Base-by-base conservation (phyloP, 352 stramenopile species). In the Pythium dissimile region DNA sequence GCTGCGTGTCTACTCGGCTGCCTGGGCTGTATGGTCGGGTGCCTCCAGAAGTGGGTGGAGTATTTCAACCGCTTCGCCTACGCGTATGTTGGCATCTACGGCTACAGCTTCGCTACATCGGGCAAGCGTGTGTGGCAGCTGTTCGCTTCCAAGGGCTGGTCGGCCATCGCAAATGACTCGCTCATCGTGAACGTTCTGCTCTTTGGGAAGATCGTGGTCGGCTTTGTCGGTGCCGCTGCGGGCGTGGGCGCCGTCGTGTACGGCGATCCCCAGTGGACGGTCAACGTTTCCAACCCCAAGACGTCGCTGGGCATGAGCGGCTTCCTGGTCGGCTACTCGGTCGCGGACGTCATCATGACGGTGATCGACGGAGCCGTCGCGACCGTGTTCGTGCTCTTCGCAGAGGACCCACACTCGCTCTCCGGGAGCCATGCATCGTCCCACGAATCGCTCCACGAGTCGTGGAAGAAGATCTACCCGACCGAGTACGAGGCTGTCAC, bases 21-120 rank as follows among this genome's bases (percentile, higher is more conserved):
- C 55, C 59, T 84, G 24, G 57, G 54, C 13, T 91, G 83, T 53
- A 55, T 90, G 23, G 55, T 91, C 5, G 59, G 44, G n/a, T 88
- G 72, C 39, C 73, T 89, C 45, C 65, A 88, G 61, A 64, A 48
- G 28, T 73, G 79, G 45, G 65, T 90, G 30, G 74, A 92, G 67
- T 89, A 87, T 59, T 89, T 89, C 54, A 93, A 89, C 67, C 66
- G 74, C 52, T 89, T 77, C 44, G 90, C 80, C 6, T 90, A 85
- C 63, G 69, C 80, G 5, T 90, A 88, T 60, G 78, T 90, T 4
- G 80, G 73, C 13, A 75, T 89, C 50, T 90, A 90, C 50, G 80
- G 80, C 39, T 86, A 83, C 62, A 66, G 69, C 56, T 90, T 88
- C 47, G 58, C 67, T 2, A 46, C 54, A 0, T 75, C 74, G 0